Percentiles rank a stretch among this genome's conserved stretches.
These are phyloP conservation scores for Colletotrichum sp. DNA, from an alignment of 2,329 filamentous ascomycete species.

Conservation along the genomic window DNA sequence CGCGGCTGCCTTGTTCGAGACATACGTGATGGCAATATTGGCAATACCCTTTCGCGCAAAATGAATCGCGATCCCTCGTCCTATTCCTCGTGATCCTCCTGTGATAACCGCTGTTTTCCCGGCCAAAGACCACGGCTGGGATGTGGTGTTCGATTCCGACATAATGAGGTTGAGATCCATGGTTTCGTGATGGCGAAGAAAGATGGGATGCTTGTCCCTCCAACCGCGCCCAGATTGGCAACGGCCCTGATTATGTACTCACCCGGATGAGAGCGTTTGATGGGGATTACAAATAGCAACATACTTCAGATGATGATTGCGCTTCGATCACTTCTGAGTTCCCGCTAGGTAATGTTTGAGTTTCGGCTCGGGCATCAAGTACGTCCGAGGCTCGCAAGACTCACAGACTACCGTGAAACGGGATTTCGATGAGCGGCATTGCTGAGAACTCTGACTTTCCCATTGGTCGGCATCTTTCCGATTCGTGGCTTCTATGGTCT, in stretches of 20 bases:
- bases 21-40: slow-evolving; percentile 4
- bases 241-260: not conserved
- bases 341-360: not conserved
- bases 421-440: not conserved
- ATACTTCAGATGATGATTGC: not conserved
- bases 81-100: not conserved
- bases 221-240: not conserved
- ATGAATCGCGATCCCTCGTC: not conserved
- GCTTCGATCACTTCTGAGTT: not conserved
- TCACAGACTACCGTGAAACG: not conserved
- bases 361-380: not conserved
- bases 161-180: not conserved
- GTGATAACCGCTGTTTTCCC: slow-evolving; percentile 4
- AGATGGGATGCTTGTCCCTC: not conserved
- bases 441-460: not conserved
- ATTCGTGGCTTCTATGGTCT: not conserved
- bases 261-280: not conserved
- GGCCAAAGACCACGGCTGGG: not conserved
- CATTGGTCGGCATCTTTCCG: not conserved
- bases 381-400: not conserved
- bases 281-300: not conserved
- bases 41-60: not conserved
- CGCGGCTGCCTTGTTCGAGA: not conserved
- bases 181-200: not conserved
- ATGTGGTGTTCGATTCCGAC: not conserved